phyloP scores from a whole-genome alignment of 768 basidiomycete species.

The Phlebiopsis gigantea region DNA sequence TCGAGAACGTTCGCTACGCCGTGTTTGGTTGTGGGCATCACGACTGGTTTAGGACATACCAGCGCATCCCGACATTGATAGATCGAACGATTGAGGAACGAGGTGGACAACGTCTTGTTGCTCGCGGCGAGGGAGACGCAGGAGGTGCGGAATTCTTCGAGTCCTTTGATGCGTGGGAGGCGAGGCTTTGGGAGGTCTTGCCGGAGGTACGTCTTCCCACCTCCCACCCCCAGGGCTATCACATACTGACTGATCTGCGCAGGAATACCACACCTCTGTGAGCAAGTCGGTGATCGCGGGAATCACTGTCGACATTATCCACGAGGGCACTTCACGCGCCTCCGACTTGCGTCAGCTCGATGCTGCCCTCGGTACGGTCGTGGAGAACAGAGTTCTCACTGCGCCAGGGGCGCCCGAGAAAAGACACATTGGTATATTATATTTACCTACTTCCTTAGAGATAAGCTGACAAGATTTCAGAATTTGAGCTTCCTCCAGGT shows the following conservation, averaged over 20 bases:
- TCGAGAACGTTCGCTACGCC: conserved; percentile 32
- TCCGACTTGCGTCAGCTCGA: conserved; percentile 32
- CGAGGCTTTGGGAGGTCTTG: conserved; percentile 32
- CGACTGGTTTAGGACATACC: conserved; percentile 44
- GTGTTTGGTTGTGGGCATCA: conserved; percentile 48
- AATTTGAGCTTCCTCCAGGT: conserved; percentile 35
- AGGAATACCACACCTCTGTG: conserved; percentile 29
- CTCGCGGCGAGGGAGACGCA: conserved; percentile 38
- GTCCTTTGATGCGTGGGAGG: conserved; percentile 39
- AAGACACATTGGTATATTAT: conserved; percentile 34
- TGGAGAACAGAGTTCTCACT: conserved; percentile 36
- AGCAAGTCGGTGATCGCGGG: conserved; percentile 7
- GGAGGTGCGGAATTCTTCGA: conserved; percentile 38
- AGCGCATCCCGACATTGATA: conserved; percentile 37
- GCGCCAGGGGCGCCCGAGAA: conserved; percentile 34
- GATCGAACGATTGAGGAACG: conserved; percentile 30
- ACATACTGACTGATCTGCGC: background rate
- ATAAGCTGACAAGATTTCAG: conserved; percentile 15
- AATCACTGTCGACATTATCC: conserved; percentile 27
- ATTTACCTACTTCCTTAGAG: background rate
- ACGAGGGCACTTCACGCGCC: conserved; percentile 30
- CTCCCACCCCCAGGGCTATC: no score
- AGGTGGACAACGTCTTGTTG: conserved; percentile 33
- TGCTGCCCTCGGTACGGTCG: conserved; percentile 33
- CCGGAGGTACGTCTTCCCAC: conserved; percentile 22